Evolutionary conservation across 805 yeast species (phyloP).

Genomic region (Cyberlindnera xishuangbannaensis): DNA sequence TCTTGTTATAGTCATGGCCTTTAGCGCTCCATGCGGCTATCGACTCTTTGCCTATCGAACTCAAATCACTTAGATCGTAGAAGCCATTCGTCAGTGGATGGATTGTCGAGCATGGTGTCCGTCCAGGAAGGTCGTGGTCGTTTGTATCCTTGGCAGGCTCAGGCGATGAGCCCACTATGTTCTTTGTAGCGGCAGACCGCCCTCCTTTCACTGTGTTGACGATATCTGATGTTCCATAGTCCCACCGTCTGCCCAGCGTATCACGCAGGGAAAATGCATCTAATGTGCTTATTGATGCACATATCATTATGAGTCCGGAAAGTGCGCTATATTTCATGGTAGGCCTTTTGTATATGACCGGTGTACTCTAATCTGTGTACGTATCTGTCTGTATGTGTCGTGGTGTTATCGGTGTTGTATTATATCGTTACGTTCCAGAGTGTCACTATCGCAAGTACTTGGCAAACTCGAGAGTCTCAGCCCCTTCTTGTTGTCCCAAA

Average conservation of each 20-base stretch:
- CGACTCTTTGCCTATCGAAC: slow-evolving; percentile 22
- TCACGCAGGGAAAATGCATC: slow-evolving; percentile 1
- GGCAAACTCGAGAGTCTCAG: too few species aligned
- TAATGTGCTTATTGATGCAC: not conserved
- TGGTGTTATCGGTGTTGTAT: too few species aligned
- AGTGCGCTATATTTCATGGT: too few species aligned
- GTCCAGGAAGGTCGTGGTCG: slow-evolving; percentile 9
- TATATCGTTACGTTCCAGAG: too few species aligned
- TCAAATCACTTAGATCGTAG: slow-evolving; percentile 27
- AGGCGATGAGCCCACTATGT: slow-evolving; percentile 4
- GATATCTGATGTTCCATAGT: slow-evolving; percentile 20
- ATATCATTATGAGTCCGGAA: too few species aligned
- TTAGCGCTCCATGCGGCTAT: slow-evolving; percentile 54
- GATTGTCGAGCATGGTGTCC: slow-evolving; percentile 37
- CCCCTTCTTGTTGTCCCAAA: too few species aligned
- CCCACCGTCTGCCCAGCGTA: slow-evolving; percentile 12
- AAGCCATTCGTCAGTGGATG: slow-evolving; percentile 38
- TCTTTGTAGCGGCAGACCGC: too few species aligned
- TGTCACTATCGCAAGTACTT: too few species aligned
- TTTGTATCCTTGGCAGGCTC: slow-evolving; percentile 3
- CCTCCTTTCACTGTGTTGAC: slow-evolving; percentile 10
- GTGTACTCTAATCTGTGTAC: too few species aligned
- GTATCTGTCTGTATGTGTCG: too few species aligned
- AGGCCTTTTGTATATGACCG: too few species aligned
- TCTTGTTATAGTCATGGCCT: slow-evolving; percentile 64